Evolutionary conservation across 345 rosid species (phyloP), one percentile per base, ranked within the genome.

Genomic region (Alliaria petiolata): DNA sequence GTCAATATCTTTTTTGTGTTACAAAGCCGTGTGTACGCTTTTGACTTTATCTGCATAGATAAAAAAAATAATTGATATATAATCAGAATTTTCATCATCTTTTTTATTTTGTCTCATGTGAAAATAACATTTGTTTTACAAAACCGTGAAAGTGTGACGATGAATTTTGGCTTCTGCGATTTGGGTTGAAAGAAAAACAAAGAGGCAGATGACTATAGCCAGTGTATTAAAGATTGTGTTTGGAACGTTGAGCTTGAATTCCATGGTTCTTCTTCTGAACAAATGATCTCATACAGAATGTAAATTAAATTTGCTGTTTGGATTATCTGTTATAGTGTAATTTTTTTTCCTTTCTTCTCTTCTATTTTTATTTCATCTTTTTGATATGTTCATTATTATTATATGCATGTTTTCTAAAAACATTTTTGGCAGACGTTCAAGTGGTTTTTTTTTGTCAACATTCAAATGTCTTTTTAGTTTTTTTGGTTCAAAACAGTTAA

Each of bases 1-100:
- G 81, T 78, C 53, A 85, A 30, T 33, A 85, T 75, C 6, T 62
- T 67, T 64, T 81, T 81, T 12, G 77, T 81, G 50, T 57, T 25
- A 63, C 87, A 83, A 14, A 83, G 72, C 64, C 76, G 65, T 13
- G 85, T 81, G 40, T 76, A 78, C 31, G 68, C 54, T 13, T 69
- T 39, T 44, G 82, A 66, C 44, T 72, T 51, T 25, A 84, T 67
- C 85, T 82, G 76, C 20, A n/a, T 47, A 57, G 7, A n/a, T 17
- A 36, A 20, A 43, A 12, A n/a, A n/a, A n/a, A n/a, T n/a, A n/a
- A n/a, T 62, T 13, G 19, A 52, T 71, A 3, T 12, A 49, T 17
- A 25, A 16, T 53, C 8, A 8, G 43, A 8, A 0, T 31, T 38
- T 31, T 16, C 15, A 7, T 13, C 1, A 10, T 52, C 26, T 28